Evolutionary conservation across 768 basidiomycete species (phyloP).

Genomic region (Kwoniella heveanensis): DNA sequence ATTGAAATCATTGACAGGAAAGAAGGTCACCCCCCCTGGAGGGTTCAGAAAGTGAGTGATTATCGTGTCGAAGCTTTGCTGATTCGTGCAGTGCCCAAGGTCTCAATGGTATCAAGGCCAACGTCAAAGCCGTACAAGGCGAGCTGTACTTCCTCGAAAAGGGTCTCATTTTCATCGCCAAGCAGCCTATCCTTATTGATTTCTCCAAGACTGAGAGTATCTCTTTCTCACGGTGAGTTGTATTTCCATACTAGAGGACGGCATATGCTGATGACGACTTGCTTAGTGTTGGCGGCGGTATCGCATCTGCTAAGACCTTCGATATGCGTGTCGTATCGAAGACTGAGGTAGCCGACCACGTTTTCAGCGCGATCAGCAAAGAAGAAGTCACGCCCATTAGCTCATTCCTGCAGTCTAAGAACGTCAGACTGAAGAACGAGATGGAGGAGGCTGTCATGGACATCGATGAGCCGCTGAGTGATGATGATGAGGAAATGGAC

Average conservation of each 20-base stretch:
- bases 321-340: constrained; percentile 88
- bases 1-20: constrained; percentile 84
- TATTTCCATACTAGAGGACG: background rate
- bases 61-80: background rate
- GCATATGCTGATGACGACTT: background rate
- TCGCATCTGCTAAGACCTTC: constrained; percentile 87
- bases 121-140: constrained; percentile 93
- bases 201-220: constrained; percentile 86
- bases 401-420: constrained; percentile 82
- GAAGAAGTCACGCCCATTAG: constrained; percentile 89
- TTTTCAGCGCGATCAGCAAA: constrained; percentile 91
- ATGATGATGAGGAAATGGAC: constrained; percentile 57
- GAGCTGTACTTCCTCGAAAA: constrained; percentile 98
- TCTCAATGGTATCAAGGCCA: constrained; percentile 93
- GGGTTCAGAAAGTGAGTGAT: constrained; percentile 73
- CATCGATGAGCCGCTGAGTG: constrained; percentile 62
- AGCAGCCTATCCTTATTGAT: constrained; percentile 87
- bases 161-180: constrained; percentile 96
- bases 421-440: constrained; percentile 92
- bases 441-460: constrained; percentile 72
- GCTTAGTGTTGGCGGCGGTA: constrained; percentile 74
- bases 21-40: constrained; percentile 86
- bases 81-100: constrained; percentile 69
- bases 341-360: constrained; percentile 72
- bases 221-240: constrained; percentile 73